A percentile compares a stretch with the other conserved stretches of the same genome.
These are phyloP conservation scores for Lophiostoma macrostomum DNA, from an alignment of 495 filamentous ascomycete genomes.

Conservation along the genomic window DNA sequence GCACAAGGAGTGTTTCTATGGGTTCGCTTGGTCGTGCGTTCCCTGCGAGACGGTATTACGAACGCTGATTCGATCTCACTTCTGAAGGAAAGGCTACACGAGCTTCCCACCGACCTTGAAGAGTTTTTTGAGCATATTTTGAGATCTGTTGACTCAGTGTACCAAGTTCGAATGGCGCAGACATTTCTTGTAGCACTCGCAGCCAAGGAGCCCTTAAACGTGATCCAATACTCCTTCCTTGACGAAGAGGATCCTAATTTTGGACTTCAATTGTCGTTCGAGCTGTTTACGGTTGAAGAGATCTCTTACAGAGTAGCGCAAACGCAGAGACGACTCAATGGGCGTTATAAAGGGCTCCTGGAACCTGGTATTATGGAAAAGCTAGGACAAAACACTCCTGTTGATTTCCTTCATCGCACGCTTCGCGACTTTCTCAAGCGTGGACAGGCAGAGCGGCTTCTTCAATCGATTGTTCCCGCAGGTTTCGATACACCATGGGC, in stretches of 20 bases:
- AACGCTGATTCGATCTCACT: slow-evolving; percentile 2
- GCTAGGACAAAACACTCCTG: too few species aligned
- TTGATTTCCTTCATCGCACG: too few species aligned
- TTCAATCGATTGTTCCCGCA: too few species aligned
- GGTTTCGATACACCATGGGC: too few species aligned
- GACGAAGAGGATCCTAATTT: not conserved
- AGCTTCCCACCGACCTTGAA: slow-evolving; percentile 4
- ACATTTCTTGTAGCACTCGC: not conserved
- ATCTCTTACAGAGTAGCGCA: too few species aligned
- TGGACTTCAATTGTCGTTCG: too few species aligned
- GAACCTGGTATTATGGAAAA: too few species aligned
- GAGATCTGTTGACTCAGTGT: slow-evolving; percentile 3
- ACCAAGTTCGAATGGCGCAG: not conserved
- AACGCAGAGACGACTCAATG: too few species aligned
- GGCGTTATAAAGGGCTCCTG: too few species aligned
- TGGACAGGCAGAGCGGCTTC: too few species aligned
- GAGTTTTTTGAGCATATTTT: slow-evolving; percentile 24
- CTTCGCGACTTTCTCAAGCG: too few species aligned
- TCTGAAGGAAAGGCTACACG: slow-evolving; percentile 3
- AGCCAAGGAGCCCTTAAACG: not conserved
- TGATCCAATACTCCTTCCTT: not conserved
- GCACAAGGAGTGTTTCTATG: slow-evolving; percentile 27
- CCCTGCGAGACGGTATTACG: not conserved
- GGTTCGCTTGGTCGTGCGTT: slow-evolving; percentile 18
- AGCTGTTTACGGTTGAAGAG: too few species aligned